Conservation (phyloP, 805 yeast species). For the Schizosaccharomyces cryophilus region DNA sequence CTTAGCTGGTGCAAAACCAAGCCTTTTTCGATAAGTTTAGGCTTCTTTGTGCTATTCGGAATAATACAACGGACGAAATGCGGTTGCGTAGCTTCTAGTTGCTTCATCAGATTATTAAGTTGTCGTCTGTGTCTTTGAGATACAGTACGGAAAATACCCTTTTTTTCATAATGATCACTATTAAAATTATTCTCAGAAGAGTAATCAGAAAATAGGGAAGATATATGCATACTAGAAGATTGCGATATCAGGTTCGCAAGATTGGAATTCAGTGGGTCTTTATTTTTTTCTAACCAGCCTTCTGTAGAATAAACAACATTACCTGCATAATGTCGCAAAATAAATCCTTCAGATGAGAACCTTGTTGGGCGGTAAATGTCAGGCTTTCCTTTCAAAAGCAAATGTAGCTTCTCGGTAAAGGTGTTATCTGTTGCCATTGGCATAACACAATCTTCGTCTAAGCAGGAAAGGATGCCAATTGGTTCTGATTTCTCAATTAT, state of each 20-base stretch:
- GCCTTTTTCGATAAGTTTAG: conserved; percentile 45
- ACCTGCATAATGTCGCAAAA: conserved; percentile 84
- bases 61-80: conserved; percentile 91
- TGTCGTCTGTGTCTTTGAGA: conserved; percentile 80
- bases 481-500: conserved; percentile 54
- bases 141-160: conserved; percentile 42
- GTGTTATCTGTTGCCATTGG: conserved; percentile 71
- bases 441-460: conserved; percentile 87
- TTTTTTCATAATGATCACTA: conserved; percentile 7
- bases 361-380: conserved; percentile 48
- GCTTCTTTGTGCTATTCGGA: conserved; percentile 56
- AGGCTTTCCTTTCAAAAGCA: conserved; percentile 32
- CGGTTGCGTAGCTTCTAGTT: conserved; percentile 62
- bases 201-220: conserved; percentile 23
- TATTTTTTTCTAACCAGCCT: conserved; percentile 84
- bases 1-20: conserved; percentile 71
- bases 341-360: conserved; percentile 36
- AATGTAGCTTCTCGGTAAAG: conserved; percentile 54
- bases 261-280: conserved; percentile 71
- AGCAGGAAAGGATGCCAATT: conserved; percentile 59
- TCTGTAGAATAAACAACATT: conserved; percentile 75
- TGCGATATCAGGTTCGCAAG: conserved; percentile 33
- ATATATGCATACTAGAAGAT: conserved; percentile 34
- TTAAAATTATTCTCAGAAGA: neutral
- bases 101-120: conserved; percentile 41